Base-by-base conservation (phyloP, 2,329 filamentous ascomycete genomes). In the Epichloe sp. region DNA sequence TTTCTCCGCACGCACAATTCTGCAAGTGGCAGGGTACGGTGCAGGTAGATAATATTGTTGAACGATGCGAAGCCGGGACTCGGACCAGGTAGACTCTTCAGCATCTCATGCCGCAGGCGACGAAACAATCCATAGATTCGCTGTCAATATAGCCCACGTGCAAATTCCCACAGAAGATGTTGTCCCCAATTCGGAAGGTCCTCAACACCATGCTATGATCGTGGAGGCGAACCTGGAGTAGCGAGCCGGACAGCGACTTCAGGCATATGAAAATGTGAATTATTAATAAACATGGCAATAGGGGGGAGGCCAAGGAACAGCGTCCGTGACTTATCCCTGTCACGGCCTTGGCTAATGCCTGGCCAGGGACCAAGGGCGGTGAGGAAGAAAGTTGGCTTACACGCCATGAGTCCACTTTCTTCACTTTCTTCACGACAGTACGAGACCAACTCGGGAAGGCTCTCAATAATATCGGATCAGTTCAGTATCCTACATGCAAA, bases 331-430 rank as follows among this genome's bases (percentile, higher is more conserved):
- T 19, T 19, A 47, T 52, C 45, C 50, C 50, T 51, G 50, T 51
- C 50, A 42, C 19, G n/a, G 40, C 38, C 50, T 41, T 23, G 45
- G 50, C 40, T 21, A 40, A 19, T 40, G 34, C 36, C 41, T 45
- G 43, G 31, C 50, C 40, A 45, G 46, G 46, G 50, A 35, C 12
- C 11, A 34, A 31, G 50, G 42, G 50, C 50, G 50, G 50, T 52
- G 50, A 52, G 8, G 50, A 38, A 19, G 35, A 47, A 36, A 14
- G 31, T 21, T 21, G n/a, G 12, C 17, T 42, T 15, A 17, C 15
- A 23, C 17, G 21, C 17, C 17, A 31, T 31, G 26, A 11, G 8
- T 31, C 26, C 26, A 31, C 26, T 26, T 26, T 26, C 23, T 26
- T 26, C 23, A 26, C 23, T 31, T 31, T 31, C 26, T 31, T 10